Conservation (phyloP, 768 basidiomycete species). For the Butyriboletus loyo region DNA sequence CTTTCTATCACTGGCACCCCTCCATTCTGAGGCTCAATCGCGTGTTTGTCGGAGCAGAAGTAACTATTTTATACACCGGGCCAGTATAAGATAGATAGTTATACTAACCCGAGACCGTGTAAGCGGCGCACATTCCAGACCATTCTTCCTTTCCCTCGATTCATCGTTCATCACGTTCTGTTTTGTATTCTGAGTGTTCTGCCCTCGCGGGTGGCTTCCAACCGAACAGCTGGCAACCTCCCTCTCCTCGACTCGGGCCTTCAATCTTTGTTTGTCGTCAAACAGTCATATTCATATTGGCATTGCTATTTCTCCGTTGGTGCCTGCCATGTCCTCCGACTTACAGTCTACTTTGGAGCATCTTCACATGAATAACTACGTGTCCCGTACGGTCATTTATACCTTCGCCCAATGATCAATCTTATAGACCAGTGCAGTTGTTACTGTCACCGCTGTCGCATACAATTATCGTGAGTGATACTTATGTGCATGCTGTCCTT, state of each 20-base stretch:
- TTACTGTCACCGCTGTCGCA: neutral
- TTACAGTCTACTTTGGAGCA: neutral
- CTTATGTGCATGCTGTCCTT: neutral
- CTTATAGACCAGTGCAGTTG: neutral
- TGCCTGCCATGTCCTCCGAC: neutral
- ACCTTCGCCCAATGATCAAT: neutral
- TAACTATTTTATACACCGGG: too few relatives aligned
- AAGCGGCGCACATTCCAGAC: too few relatives aligned
- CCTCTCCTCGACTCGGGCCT: neutral
- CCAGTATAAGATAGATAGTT: too few relatives aligned
- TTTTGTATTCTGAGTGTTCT: too few relatives aligned
- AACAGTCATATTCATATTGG: neutral
- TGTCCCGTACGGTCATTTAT: neutral
- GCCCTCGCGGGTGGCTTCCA: too few relatives aligned
- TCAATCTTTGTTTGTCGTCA: neutral
- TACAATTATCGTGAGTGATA: constrained; percentile 11
- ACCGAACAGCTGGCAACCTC: too few relatives aligned
- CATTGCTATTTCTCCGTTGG: neutral
- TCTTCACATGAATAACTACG: neutral
- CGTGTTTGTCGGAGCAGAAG: too few relatives aligned
- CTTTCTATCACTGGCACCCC: too few relatives aligned
- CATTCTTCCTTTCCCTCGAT: too few relatives aligned
- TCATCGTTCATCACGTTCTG: too few relatives aligned
- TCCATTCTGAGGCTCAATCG: too few relatives aligned
- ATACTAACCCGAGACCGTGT: too few relatives aligned